Conservation (phyloP, 108 stramenopile species). For the Cyclostephanos tholiformis region DNA sequence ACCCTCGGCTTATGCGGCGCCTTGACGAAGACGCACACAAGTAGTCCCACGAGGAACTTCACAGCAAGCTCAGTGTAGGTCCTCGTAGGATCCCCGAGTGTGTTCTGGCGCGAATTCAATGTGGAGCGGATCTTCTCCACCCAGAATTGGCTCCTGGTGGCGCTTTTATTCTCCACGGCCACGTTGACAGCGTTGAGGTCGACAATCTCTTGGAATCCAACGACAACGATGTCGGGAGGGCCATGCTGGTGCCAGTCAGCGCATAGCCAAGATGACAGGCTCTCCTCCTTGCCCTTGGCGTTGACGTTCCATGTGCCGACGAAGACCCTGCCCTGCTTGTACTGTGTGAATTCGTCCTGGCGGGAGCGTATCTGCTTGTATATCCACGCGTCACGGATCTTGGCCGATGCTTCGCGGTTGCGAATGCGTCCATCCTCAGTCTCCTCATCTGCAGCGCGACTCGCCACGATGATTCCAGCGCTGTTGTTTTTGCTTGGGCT, state of each 20-base stretch:
- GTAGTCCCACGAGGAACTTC: conserved; percentile 90
- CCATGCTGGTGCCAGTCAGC: conserved; percentile 72
- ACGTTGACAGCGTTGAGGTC: conserved; percentile 99
- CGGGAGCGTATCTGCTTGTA: conserved; percentile 86
- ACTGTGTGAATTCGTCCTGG: conserved; percentile 84
- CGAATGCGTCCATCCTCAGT: conserved; percentile 85
- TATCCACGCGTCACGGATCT: conserved; percentile 92
- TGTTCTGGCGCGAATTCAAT: conserved; percentile 67
- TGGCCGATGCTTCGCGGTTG: conserved; percentile 81
- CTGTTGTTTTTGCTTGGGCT: conserved; percentile 7
- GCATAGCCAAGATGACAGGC: conserved; percentile 85
- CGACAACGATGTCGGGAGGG: conserved; percentile 86
- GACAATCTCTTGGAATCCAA: conserved; percentile 99
- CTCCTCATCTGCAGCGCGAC: conserved; percentile 75
- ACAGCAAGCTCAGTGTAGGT: conserved; percentile 67
- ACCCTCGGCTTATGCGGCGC: conserved; percentile 65
- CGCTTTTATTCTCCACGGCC: conserved; percentile 93
- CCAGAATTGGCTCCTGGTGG: conserved; percentile 89
- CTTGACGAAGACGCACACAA: conserved; percentile 93
- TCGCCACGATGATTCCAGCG: conserved; percentile 36
- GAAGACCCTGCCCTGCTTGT: conserved; percentile 83
- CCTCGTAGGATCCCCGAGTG: conserved; percentile 59
- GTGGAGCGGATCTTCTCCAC: conserved; percentile 73
- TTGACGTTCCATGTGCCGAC: conserved; percentile 99
- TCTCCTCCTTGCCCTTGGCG: conserved; percentile 93